A percentile compares a stretch with the other conserved stretches of the same genome.
phyloP scores from a whole-genome alignment of 2,329 filamentous ascomycete species.

The Ampelomyces quisqualis region DNA sequence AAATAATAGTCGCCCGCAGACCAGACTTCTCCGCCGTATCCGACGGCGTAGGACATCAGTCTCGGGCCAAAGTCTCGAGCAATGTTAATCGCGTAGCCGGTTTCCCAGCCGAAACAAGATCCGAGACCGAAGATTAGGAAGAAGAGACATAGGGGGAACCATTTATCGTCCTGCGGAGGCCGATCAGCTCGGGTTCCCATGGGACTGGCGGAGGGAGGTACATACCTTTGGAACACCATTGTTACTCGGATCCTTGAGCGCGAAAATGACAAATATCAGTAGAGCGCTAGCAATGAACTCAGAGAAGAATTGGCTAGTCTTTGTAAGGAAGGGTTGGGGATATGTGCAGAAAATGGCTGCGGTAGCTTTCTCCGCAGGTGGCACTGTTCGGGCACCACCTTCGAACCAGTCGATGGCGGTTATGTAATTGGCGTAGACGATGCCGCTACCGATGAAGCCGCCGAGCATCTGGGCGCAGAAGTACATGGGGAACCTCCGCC shows the following conservation, averaged over 20 bases:
- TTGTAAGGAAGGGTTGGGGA: slow-evolving; percentile 65
- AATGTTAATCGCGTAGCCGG: slow-evolving; percentile 73
- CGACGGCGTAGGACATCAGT: slow-evolving; percentile 65
- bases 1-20: slow-evolving; percentile 69
- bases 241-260: slow-evolving; percentile 59
- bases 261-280: slow-evolving; percentile 71
- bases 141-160: slow-evolving; percentile 61
- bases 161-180: slow-evolving; percentile 29
- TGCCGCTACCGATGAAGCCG: slow-evolving; percentile 59
- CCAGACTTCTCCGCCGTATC: slow-evolving; percentile 69
- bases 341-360: slow-evolving; percentile 75
- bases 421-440: slow-evolving; percentile 49
- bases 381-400: slow-evolving; percentile 65
- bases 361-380: slow-evolving; percentile 57
- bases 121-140: slow-evolving; percentile 74
- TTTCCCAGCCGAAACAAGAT: slow-evolving; percentile 74
- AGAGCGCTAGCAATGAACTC: slow-evolving; percentile 69
- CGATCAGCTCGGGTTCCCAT: too few relatives aligned
- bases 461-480: slow-evolving; percentile 65
- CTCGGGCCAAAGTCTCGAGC: slow-evolving; percentile 72
- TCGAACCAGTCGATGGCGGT: slow-evolving; percentile 66
- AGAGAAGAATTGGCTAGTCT: slow-evolving; percentile 67
- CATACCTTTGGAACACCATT: slow-evolving; percentile 39
- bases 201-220: neutral
- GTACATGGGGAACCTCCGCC: slow-evolving; percentile 70